Evolutionary conservation across 352 stramenopile genomes (phyloP).

Genomic region (Phytophthora vignae): DNA sequence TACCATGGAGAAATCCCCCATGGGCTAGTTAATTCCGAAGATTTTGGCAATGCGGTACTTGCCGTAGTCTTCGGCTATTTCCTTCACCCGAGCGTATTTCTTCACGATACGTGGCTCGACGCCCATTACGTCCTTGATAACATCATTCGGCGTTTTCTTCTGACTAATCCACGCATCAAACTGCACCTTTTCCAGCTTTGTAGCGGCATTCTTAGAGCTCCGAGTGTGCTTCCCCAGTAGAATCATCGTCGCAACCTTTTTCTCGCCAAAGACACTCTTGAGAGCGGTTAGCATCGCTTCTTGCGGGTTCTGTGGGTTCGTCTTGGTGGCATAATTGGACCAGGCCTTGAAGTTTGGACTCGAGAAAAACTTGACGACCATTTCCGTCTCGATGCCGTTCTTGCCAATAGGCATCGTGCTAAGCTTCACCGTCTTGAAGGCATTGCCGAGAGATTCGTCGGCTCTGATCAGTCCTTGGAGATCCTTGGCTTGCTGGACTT

Average conservation of each 20-base stretch:
- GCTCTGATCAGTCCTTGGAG: neutral
- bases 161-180: neutral
- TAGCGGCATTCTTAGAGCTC: neutral
- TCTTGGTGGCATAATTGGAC: neutral
- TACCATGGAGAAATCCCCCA: too few relatives aligned
- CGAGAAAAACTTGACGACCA: constrained; percentile 1
- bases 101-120: too few relatives aligned
- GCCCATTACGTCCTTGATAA: too few relatives aligned
- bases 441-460: neutral
- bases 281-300: neutral
- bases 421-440: neutral
- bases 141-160: too few relatives aligned
- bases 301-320: neutral
- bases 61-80: too few relatives aligned
- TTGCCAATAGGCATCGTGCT: neutral
- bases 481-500: neutral
- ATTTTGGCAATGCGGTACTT: too few relatives aligned
- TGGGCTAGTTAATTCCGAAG: too few relatives aligned
- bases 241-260: constrained; percentile 1
- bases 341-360: constrained; percentile 1
- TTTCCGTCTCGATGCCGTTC: neutral
- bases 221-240: neutral
- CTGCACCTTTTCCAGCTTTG: neutral
- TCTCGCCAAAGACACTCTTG: constrained; percentile 1
- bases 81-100: too few relatives aligned